Conservation (phyloP, 1,284 basidiomycete genomes). For the Somion occarium region DNA sequence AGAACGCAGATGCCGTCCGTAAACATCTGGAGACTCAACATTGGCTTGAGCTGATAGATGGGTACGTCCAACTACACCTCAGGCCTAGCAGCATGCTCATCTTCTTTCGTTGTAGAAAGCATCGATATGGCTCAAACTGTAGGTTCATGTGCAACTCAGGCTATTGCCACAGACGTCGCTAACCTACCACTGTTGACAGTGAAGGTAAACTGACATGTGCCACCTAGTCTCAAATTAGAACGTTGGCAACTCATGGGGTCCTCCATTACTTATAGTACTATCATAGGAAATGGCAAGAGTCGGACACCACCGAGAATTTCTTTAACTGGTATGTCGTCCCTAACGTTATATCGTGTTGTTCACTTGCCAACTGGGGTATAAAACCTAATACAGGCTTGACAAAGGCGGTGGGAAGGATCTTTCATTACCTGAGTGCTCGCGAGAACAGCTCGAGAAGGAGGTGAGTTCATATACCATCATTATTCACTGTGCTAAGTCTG, state of each 20-base stretch:
- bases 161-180: neutral
- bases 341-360: neutral
- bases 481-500: neutral
- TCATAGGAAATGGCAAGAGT: conserved; percentile 56
- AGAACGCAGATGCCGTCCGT: conserved; percentile 27
- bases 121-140: conserved; percentile 66
- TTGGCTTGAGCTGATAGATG: conserved; percentile 66
- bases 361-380: neutral
- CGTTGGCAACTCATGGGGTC: too few relatives aligned
- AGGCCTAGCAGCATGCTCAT: neutral
- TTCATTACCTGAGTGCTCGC: conserved; percentile 59
- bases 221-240: too few relatives aligned
- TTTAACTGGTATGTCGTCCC: conserved; percentile 51
- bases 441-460: conserved; percentile 68
- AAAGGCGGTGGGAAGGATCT: conserved; percentile 62
- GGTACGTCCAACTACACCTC: conserved; percentile 26
- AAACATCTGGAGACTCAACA: conserved; percentile 56
- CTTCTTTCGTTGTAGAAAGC: conserved; percentile 41
- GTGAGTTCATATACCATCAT: conserved; percentile 20
- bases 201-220: too few relatives aligned
- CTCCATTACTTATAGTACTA: conserved; percentile 47
- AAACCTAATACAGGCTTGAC: conserved; percentile 53
- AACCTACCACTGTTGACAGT: too few relatives aligned
- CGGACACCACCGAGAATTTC: conserved; percentile 66
- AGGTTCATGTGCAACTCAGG: conserved; percentile 5